Evolutionary conservation across 495 filamentous ascomycete species (phyloP).

Genomic region (Xylaria telfairii): DNA sequence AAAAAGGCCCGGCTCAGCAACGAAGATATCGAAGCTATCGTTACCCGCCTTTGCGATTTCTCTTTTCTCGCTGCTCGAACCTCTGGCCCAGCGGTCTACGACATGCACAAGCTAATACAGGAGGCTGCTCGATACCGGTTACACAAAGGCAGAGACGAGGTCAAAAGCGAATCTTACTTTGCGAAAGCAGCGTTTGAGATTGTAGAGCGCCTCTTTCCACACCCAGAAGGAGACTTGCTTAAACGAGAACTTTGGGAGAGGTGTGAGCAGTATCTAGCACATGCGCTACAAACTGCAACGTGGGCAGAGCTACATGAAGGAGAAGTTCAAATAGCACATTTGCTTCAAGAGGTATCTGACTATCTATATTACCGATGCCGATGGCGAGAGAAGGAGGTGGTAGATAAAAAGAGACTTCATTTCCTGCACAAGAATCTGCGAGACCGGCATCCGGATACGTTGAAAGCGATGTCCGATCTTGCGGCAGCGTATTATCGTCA

Average conservation of each 20-base stretch:
- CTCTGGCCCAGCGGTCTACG: conserved; percentile 18
- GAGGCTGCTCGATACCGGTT: conserved; percentile 34
- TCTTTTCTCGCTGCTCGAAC: background rate
- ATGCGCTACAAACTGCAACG: conserved; percentile 20
- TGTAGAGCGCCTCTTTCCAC: conserved; percentile 25
- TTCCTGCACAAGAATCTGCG: background rate
- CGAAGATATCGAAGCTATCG: background rate
- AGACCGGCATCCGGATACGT: background rate
- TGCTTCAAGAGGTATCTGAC: background rate
- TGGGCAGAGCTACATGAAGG: conserved; percentile 26
- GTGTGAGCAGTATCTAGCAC: conserved; percentile 30
- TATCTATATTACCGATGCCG: background rate
- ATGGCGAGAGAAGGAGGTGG: background rate
- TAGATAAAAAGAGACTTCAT: background rate
- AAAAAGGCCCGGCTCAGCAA: background rate
- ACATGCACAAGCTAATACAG: conserved; percentile 39
- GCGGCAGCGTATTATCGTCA: background rate
- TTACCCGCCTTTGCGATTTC: conserved; percentile 7
- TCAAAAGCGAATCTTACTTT: conserved; percentile 27
- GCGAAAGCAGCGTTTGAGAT: conserved; percentile 26
- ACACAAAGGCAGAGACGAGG: background rate
- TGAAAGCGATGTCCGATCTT: background rate
- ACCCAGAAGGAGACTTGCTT: too few species aligned
- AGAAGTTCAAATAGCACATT: conserved; percentile 7
- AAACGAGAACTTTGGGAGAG: conserved; percentile 22